phyloP scores from a whole-genome alignment of 352 stramenopile species.

The Phytophthora pinifolia region DNA sequence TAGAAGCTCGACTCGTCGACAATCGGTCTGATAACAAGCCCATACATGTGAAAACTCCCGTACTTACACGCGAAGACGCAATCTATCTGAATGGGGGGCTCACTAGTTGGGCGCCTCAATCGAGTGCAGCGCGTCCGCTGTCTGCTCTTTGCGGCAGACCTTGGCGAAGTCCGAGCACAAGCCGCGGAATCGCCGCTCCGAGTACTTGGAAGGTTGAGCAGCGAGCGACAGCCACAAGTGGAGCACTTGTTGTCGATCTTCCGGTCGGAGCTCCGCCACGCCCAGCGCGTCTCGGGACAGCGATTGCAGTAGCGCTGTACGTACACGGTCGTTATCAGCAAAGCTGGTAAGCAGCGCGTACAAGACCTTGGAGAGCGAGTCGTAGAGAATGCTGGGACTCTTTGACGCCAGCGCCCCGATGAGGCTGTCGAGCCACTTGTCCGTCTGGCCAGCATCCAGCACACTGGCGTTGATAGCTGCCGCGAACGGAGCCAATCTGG shows the following conservation, averaged over 20 bases:
- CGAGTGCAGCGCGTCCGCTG: conserved; percentile 48
- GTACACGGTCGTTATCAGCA: conserved; percentile 33
- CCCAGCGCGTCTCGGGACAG: conserved; percentile 43
- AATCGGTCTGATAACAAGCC: neutral
- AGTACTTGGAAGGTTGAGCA: conserved; percentile 49
- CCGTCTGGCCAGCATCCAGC: conserved; percentile 38
- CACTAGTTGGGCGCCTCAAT: conserved; percentile 48
- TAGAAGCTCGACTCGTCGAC: conserved; percentile 9
- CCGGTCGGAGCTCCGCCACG: conserved; percentile 32
- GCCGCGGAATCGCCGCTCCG: conserved; percentile 59
- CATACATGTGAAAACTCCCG: conserved; percentile 17
- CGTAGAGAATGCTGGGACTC: conserved; percentile 59
- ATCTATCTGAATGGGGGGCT: too few relatives aligned
- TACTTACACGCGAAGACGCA: conserved; percentile 6
- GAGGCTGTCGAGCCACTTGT: conserved; percentile 54
- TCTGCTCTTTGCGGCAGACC: conserved; percentile 71
- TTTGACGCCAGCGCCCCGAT: conserved; percentile 51
- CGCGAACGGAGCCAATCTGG: conserved; percentile 44
- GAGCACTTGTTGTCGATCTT: conserved; percentile 57
- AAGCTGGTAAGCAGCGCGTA: conserved; percentile 54
- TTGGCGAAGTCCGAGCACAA: conserved; percentile 73
- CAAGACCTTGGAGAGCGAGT: conserved; percentile 52
- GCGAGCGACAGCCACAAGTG: conserved; percentile 58
- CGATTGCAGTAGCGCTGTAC: conserved; percentile 32
- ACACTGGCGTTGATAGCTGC: conserved; percentile 48